Base-by-base conservation (phyloP, 257 asterid genomes). In the Solanum bulbocastanum region DNA sequence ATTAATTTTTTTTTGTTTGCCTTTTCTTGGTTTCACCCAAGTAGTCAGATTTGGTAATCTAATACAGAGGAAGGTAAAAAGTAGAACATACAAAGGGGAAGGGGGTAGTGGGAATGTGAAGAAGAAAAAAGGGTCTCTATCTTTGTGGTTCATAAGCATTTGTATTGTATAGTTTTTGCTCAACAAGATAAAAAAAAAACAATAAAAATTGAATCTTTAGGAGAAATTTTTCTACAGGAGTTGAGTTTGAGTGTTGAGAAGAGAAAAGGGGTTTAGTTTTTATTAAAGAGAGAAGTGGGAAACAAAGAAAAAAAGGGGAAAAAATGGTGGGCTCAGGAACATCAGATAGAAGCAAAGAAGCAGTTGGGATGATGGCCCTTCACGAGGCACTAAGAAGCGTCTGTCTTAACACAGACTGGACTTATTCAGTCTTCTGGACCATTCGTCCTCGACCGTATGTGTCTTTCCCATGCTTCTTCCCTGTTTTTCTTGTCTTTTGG, bases 321-420 rank as follows among this genome's bases (percentile, higher is more conserved):
- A 86, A 79, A 89, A 96, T 97, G 99, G 99, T 97, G 98, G 99
- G 99, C 96, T 97, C 99, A 91, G 98, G 96, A 90, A 82, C 46
- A 73, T 10, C 93, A 91, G 99, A 97, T 92, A 96, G 99, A 89
- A 96, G 99, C 98, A 97, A 96, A 95, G 99, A 96, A 91, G 99
- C 99, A 84, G 99, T 95, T 84, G 99, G 99, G 92, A 96, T 97
- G 99, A 97, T 97, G 99, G 99, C 99, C 94, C 98, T 97, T 94
- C 99, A 97, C 87, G 99, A 95, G 91, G 96, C 99, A 91, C 99
- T 96, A 87, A 89, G 99, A 94, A 95, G 84, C 90, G 95, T 97
- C 90, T 97, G 99, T 92, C 94, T 97, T 88, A 96, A 94, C 93
- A 90, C 99, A 87, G 99, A 97, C 91, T 97, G 99, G 99, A 97